Evolutionary conservation across 2,329 filamentous ascomycete species (phyloP).

Genomic region (Exserohilum rostratum): DNA sequence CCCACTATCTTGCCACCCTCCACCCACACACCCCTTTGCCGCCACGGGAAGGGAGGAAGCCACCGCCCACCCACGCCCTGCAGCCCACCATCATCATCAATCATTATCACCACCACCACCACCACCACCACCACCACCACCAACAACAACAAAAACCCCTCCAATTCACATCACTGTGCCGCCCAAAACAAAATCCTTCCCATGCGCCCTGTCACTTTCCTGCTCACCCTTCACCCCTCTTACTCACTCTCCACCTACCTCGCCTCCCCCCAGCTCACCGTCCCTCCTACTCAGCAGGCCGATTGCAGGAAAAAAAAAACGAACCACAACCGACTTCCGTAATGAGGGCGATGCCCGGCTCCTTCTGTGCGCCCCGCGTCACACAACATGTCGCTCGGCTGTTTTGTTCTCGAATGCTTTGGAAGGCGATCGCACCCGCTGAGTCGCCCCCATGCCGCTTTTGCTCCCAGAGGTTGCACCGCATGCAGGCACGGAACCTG

Average conservation of each 20-base stretch:
- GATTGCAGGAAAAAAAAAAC: neutral
- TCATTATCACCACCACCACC: neutral
- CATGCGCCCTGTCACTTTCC: neutral
- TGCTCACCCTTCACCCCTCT: neutral
- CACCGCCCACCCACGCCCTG: neutral
- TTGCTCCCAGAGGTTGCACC: constrained; percentile 13
- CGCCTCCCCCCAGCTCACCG: neutral
- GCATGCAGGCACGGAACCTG: constrained; percentile 19
- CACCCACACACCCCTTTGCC: neutral
- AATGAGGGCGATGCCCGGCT: constrained; percentile 32
- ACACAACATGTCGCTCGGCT: constrained; percentile 26
- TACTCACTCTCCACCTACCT: too few relatives aligned
- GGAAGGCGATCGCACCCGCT: constrained; percentile 17
- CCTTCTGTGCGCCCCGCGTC: constrained; percentile 27
- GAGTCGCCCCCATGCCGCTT: constrained; percentile 14
- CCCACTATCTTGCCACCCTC: too few relatives aligned
- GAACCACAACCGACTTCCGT: constrained; percentile 14
- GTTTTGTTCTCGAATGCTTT: constrained; percentile 32
- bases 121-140: neutral
- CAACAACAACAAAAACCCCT: too few relatives aligned
- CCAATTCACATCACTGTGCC: neutral
- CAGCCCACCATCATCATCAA: neutral
- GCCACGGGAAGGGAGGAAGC: too few relatives aligned
- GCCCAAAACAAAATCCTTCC: neutral
- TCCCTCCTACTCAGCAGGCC: neutral